Percentiles rank a stretch among this genome's conserved stretches.
Conservation (phyloP, 2,329 filamentous ascomycete species). For the Diplodia scrobiculata region DNA sequence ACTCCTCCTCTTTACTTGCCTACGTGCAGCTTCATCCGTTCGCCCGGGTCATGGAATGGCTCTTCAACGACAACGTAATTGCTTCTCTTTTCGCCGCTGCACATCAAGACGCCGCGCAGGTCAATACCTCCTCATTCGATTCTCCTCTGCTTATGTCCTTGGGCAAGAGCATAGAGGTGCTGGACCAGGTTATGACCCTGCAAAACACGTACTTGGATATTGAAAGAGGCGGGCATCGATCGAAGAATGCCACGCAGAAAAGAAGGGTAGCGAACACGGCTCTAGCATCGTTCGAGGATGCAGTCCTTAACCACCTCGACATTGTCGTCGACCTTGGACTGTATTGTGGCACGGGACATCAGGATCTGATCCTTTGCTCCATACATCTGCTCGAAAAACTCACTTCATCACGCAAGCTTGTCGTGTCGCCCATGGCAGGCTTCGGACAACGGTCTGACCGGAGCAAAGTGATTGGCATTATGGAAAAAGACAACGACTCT, state of each 20-base stretch:
- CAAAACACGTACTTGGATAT: slow-evolving; percentile 91
- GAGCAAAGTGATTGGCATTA: slow-evolving; percentile 83
- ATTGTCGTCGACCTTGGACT: slow-evolving; percentile 80
- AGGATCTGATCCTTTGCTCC: slow-evolving; percentile 76
- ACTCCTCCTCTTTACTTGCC: slow-evolving; percentile 69
- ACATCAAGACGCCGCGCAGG: slow-evolving; percentile 71
- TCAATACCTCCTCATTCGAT: slow-evolving; percentile 71
- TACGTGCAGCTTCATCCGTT: slow-evolving; percentile 93
- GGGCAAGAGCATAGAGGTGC: slow-evolving; percentile 77
- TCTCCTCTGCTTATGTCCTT: slow-evolving; percentile 81
- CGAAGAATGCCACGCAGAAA: slow-evolving; percentile 60
- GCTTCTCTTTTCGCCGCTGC: slow-evolving; percentile 75
- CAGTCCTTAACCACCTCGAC: slow-evolving; percentile 75
- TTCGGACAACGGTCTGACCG: slow-evolving; percentile 65
- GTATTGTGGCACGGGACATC: slow-evolving; percentile 82
- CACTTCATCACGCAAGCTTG: slow-evolving; percentile 78
- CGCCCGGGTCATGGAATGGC: slow-evolving; percentile 93
- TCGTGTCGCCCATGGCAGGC: slow-evolving; percentile 66
- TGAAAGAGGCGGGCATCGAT: slow-evolving; percentile 37
- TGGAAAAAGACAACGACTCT: slow-evolving; percentile 78
- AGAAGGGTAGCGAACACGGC: slow-evolving; percentile 70
- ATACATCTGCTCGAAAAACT: slow-evolving; percentile 83
- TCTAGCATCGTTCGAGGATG: slow-evolving; percentile 89
- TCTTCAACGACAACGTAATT: slow-evolving; percentile 91
- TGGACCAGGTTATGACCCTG: slow-evolving; percentile 78